Evolutionary conservation across 2,329 filamentous ascomycete species (phyloP), one percentile per base, ranked within the genome.

Genomic region (Aureobasidium sp.): DNA sequence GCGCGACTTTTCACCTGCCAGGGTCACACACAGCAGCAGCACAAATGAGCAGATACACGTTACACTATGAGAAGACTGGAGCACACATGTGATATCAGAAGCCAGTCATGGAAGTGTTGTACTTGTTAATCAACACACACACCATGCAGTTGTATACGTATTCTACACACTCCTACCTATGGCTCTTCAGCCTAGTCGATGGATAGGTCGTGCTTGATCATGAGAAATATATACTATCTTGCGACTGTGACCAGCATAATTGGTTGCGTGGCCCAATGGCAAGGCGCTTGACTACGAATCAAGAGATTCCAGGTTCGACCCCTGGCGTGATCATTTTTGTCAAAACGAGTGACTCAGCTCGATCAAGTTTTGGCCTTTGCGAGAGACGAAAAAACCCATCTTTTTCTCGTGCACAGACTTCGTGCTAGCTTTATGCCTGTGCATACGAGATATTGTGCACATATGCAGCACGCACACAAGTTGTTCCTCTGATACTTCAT

Each of bases 241-340:
- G 8, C 5, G 22, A 11, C 15, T 3, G 12, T 15, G 5, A 9
- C 3, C 11, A 53, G 6, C 7, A 53, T 20, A 25, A 52, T 14
- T 14, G 63, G 63, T 48, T 61, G 65, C 65, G 70, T 81, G 79
- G 79, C 79, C 79, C 78, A 81, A 81, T 81, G 79, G 79, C 78
- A 81, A 81, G 79, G 79, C 78, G 78, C 77, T 80, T 81, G 79
- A 81, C 79, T 81, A 80, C 78, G 78, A 79, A 56, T 63, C 49
- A 63, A 61, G 61, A 62, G 61, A 62, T 62, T 62, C 49, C 61
- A 62, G 61, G 61, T 62, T 62, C 61, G 61, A 62, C 52, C 61
- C 61, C 61, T 62, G 61, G 58, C 58, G 58, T 52, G 58, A 36
- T 61, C 58, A 49, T 37, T 52, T 42, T 41, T 34, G 15, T 56